Conservation (phyloP, 176 grass and related monocot genomes). For the Oryza longistaminata region DNA sequence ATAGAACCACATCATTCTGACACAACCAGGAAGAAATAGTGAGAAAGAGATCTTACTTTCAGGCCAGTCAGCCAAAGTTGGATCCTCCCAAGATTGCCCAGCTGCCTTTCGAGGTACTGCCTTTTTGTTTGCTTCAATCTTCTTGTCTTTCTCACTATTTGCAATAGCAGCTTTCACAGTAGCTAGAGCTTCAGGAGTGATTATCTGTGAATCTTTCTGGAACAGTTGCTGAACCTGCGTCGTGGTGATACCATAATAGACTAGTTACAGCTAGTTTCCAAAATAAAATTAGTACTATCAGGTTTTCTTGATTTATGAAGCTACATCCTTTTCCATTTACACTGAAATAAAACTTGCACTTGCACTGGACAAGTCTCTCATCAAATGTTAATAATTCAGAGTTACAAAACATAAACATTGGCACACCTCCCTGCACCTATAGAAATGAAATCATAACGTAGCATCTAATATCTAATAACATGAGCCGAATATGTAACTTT, state of each 20-base stretch:
- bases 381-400: background rate
- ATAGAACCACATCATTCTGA: conserved; percentile 1
- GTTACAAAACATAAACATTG: background rate
- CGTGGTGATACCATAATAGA: background rate
- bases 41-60: conserved; percentile 59
- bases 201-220: conserved; percentile 64
- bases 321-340: background rate
- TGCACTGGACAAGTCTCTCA: background rate
- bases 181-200: conserved; percentile 62
- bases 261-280: background rate
- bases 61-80: conserved; percentile 71
- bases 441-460: background rate
- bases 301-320: background rate
- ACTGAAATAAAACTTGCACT: background rate
- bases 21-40: conserved; percentile 9
- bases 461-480: background rate
- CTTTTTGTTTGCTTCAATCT: conserved; percentile 57
- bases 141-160: conserved; percentile 54
- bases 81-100: conserved; percentile 82
- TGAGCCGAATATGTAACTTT: background rate
- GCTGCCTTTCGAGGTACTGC: conserved; percentile 75
- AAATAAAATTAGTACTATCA: background rate
- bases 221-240: conserved; percentile 59
- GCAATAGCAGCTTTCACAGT: conserved; percentile 67
- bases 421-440: background rate